Evolutionary conservation across 176 grass and related monocot species (phyloP), one percentile per base, ranked within the genome.

Genomic region (Juncus effusus): DNA sequence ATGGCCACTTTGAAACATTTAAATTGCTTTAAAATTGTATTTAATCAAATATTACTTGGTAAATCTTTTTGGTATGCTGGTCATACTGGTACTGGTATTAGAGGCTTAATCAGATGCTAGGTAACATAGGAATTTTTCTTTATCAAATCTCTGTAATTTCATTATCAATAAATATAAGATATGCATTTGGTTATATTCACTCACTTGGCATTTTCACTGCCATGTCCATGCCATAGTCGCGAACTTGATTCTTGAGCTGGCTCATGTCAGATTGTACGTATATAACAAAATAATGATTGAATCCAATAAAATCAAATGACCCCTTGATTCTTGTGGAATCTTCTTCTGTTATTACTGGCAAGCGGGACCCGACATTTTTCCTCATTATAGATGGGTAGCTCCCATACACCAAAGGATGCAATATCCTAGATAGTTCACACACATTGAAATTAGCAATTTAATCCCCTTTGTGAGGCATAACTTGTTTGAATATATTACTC

Each of bases 241-340:
- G n/a, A 42, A 10, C 10, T 56, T 51, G 36, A 0, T 80, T 7
- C 7, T 56, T 28, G 13, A 86, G 77, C 7, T 55, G 14, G 11
- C 45, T 8, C 10, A 50, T 36, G 5, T 53, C 11, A 4, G 62
- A 60, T 65, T 13, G 49, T 7, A 79, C 39, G 4, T 76, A 81
- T 2, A 67, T 0, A 4, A 59, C 70, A 15, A 66, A 0, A 61
- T 96, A 96, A 41, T 96, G 87, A 4, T 90, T 96, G 55, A 96
- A 45, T 54, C 86, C 91, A 37, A 87, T 49, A 80, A 96, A 96
- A 65, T 90, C 91, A 44, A 87, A 85, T 0, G 87, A 83, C 6
- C 78, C 81, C 2, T 68, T 73, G 3, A 87, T 14, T 49, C 9
- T 76, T 16, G 63, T 56, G 3, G 81, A 85, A 16, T 87, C 76